phyloP scores from a whole-genome alignment of 805 yeast species.

The Metschnikowia continentalis region DNA sequence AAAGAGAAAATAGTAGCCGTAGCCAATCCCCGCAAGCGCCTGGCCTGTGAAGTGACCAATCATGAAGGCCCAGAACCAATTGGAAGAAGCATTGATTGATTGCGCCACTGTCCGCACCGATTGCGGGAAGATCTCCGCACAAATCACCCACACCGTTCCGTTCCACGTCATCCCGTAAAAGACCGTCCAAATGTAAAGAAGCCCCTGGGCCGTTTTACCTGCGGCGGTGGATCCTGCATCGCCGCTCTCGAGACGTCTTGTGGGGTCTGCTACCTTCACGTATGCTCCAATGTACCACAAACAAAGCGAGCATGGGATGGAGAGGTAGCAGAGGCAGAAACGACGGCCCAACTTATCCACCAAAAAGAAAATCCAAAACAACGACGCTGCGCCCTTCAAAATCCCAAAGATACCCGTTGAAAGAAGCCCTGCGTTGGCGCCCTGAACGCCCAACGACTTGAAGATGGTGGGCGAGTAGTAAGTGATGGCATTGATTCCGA shows the following conservation, averaged over 20 bases:
- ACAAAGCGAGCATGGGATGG: conserved; percentile 39
- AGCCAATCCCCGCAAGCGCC: conserved; percentile 41
- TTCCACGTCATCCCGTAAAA: conserved; percentile 43
- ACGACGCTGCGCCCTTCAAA: conserved; percentile 42
- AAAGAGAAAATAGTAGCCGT: conserved; percentile 44
- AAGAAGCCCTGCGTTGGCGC: conserved; percentile 42
- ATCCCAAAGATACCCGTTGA: conserved; percentile 55
- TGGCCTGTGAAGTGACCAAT: conserved; percentile 45
- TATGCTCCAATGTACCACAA: conserved; percentile 50
- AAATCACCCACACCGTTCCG: conserved; percentile 46
- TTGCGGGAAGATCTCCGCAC: conserved; percentile 45
- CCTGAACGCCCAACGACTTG: conserved; percentile 45
- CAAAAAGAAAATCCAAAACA: conserved; percentile 42
- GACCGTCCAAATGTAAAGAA: conserved; percentile 45
- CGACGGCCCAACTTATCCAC: conserved; percentile 48
- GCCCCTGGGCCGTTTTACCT: conserved; percentile 41
- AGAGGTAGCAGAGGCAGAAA: conserved; percentile 34
- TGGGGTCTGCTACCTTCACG: conserved; percentile 35
- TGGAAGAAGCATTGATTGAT: conserved; percentile 41
- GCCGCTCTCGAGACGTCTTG: conserved; percentile 19
- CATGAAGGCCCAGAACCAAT: conserved; percentile 50
- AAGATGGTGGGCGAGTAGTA: conserved; percentile 53
- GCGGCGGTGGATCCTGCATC: conserved; percentile 29
- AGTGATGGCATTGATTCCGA: conserved; percentile 48
- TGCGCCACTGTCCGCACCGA: conserved; percentile 41